Conservation (phyloP, 2,329 filamentous ascomycete genomes). For the Chaetomiaceae sp. region DNA sequence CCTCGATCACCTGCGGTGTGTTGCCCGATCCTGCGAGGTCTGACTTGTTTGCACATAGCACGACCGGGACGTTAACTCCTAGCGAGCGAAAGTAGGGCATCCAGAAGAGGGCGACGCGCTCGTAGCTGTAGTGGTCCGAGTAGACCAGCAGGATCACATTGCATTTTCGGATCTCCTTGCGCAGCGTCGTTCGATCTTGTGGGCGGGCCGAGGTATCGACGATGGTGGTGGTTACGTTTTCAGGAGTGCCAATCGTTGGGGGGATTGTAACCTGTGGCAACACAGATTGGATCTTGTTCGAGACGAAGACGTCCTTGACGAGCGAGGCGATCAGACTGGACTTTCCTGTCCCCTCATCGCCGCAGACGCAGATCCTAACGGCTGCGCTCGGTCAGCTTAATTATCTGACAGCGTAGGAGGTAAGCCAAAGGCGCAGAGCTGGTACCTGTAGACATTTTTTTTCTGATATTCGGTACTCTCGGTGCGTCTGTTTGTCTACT, state of each 20-base stretch:
- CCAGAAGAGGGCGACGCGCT: conserved; percentile 95
- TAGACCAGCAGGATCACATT: conserved; percentile 97
- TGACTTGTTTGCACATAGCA: conserved; percentile 96
- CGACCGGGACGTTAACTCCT: conserved; percentile 97
- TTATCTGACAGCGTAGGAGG: no score
- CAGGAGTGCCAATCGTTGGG: conserved; percentile 84
- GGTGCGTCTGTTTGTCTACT: background rate
- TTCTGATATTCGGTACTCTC: background rate
- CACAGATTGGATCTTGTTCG: conserved; percentile 89
- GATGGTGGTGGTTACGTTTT: conserved; percentile 95
- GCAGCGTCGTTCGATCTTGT: conserved; percentile 82
- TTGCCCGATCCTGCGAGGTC: conserved; percentile 72
- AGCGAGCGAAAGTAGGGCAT: conserved; percentile 96
- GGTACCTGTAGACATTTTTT: conserved; percentile 24
- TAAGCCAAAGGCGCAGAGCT: background rate
- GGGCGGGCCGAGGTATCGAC: conserved; percentile 95
- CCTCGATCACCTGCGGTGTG: conserved; percentile 81
- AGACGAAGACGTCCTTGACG: conserved; percentile 95
- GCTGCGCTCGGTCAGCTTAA: conserved; percentile 10
- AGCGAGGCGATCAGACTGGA: conserved; percentile 90
- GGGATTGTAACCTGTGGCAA: conserved; percentile 94
- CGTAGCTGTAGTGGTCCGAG: conserved; percentile 98
- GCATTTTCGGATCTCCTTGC: conserved; percentile 92
- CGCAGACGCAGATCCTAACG: conserved; percentile 93
- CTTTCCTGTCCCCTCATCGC: conserved; percentile 93